These are phyloP conservation scores for Draba incana DNA, from an alignment of 345 rosid genomes.

Conservation along the genomic window DNA sequence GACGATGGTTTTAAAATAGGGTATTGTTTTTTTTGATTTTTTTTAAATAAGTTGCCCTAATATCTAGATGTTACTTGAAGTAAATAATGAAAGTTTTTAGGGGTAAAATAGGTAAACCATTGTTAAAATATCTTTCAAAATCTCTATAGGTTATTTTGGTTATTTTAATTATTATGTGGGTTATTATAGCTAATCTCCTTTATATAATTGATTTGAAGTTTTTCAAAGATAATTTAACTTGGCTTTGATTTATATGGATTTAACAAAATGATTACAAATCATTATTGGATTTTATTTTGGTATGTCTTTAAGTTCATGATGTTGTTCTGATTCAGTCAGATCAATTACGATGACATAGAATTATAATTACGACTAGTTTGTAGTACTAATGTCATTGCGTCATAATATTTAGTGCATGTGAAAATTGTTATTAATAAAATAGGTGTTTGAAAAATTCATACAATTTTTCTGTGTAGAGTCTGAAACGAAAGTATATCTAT, in stretches of 20 bases:
- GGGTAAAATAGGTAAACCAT: too few relatives aligned
- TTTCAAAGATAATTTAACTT: neutral
- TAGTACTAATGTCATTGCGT: neutral
- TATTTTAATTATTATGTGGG: too few relatives aligned
- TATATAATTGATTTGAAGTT: neutral
- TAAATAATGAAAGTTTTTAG: too few relatives aligned
- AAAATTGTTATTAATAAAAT: too few relatives aligned
- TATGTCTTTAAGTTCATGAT: neutral
- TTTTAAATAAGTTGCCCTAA: too few relatives aligned
- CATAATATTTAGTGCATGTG: too few relatives aligned
- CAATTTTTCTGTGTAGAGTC: neutral
- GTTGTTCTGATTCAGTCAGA: neutral
- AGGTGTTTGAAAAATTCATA: neutral
- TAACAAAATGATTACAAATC: neutral
- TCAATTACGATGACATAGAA: neutral
- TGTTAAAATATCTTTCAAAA: too few relatives aligned
- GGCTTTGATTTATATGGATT: constrained; percentile 1
- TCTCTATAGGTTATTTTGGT: too few relatives aligned
- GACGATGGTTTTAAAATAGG: too few relatives aligned
- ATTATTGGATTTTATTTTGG: neutral
- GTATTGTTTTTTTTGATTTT: too few relatives aligned
- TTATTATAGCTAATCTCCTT: too few relatives aligned
- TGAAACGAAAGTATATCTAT: neutral
- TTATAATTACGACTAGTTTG: neutral
- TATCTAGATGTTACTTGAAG: too few relatives aligned